These are phyloP conservation scores for Pseudozyma pruni DNA, from an alignment of 1,284 basidiomycete genomes.

Conservation along the genomic window DNA sequence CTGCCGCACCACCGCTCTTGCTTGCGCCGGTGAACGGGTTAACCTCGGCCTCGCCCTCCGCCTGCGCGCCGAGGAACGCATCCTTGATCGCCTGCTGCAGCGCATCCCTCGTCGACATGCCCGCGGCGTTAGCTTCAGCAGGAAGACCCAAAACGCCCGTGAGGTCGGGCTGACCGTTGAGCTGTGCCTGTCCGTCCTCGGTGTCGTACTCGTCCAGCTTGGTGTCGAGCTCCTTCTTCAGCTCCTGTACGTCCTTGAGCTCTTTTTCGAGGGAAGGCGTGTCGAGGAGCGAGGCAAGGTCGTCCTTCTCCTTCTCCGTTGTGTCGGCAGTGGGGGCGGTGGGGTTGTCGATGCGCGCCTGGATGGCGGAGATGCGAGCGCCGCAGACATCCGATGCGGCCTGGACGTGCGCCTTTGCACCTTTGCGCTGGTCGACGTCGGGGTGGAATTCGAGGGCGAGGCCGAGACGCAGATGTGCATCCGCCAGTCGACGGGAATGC, in stretches of 20 bases:
- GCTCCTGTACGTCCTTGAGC: slow-evolving; percentile 54
- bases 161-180: slow-evolving; percentile 41
- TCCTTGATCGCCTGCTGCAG: slow-evolving; percentile 64
- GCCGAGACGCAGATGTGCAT: slow-evolving; percentile 63
- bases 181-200: slow-evolving; percentile 44
- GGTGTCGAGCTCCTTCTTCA: slow-evolving; percentile 59
- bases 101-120: slow-evolving; percentile 46
- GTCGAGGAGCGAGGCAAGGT: slow-evolving; percentile 42
- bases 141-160: slow-evolving; percentile 30
- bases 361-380: slow-evolving; percentile 46
- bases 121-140: slow-evolving; percentile 20
- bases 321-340: neutral
- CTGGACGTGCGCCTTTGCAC: slow-evolving; percentile 53
- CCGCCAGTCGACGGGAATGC: slow-evolving; percentile 63
- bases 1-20: slow-evolving; percentile 9
- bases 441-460: slow-evolving; percentile 66
- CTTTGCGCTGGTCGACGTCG: slow-evolving; percentile 39
- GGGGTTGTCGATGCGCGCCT: slow-evolving; percentile 23
- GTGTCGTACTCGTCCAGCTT: slow-evolving; percentile 63
- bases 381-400: slow-evolving; percentile 48
- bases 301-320: slow-evolving; percentile 45
- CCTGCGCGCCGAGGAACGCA: slow-evolving; percentile 58
- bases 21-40: slow-evolving; percentile 35
- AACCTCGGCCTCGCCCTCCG: slow-evolving; percentile 3
- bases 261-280: slow-evolving; percentile 47